Evolutionary conservation across 2,329 filamentous ascomycete species (phyloP), one percentile per base, ranked within the genome.

Genomic region (Colletotrichum nymphaeae): DNA sequence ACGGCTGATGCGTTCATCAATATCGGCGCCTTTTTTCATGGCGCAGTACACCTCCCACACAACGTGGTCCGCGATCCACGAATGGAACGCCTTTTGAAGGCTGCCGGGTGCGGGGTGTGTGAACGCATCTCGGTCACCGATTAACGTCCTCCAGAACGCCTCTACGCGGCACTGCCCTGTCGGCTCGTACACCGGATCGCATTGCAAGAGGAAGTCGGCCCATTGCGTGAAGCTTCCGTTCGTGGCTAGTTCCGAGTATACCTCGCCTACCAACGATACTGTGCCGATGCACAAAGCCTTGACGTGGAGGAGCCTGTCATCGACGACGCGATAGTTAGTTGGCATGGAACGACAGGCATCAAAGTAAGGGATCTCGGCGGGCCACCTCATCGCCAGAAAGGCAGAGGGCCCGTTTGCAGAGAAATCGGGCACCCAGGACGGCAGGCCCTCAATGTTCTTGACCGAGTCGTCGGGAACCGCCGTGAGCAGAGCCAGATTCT

Each of bases 81-180:
- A 65, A 11, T 68, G 37, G 37, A 72, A 69, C 14, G 64, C 69
- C n/a, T 22, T 72, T 28, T 26, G 64, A 19, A 72, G 9, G 26
- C 56, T 35, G 4, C 11, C 4, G 1, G 69, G 62, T 11, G 73
- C 73, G 2, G 70, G 70, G 52, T 67, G 59, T 6, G 19, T 46
- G 16, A 49, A 30, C 6, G 57, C 62, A 74, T 79, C 74, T 16
- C 72, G 72, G 56, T 78, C 78, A 67, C 75, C 75, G 56, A 79
- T 77, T 59, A 79, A 75, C 2, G 78, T 78, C 16, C 78, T 75
- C 75, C 76, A 79, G 67, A 79, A 78, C 26, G 76, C 77, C 26
- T 79, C 78, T 30, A 78, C 76, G 12, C 78, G 75, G 66, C 76
- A 77, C 35, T 79, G 75, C 9, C 72, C 35, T 0, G 76, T 78